These are phyloP conservation scores for Leptographium flavum DNA, from an alignment of 2,329 filamentous ascomycete genomes.

Conservation along the genomic window DNA sequence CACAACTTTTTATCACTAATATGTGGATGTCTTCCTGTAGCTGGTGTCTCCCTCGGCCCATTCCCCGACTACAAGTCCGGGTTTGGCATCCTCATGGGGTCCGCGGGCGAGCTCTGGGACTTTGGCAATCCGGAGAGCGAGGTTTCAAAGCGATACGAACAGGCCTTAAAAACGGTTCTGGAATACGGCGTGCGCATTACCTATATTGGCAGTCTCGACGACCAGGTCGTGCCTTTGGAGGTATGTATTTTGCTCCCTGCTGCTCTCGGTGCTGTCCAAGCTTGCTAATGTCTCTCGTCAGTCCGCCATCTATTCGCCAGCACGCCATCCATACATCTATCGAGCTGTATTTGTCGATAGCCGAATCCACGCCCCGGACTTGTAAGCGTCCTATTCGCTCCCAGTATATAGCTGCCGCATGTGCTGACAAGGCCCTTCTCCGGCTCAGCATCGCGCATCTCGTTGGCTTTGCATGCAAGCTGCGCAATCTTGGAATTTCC, in stretches of 20 bases:
- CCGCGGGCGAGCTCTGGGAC: conserved; percentile 88
- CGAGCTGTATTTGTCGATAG: conserved; percentile 94
- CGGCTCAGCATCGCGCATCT: conserved; percentile 59
- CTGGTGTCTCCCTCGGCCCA: conserved; percentile 84
- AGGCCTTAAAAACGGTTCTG: conserved; percentile 59
- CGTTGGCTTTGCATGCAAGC: conserved; percentile 81
- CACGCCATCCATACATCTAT: conserved; percentile 84
- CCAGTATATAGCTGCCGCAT: neutral
- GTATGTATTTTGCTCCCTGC: conserved; percentile 25
- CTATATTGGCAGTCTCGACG: conserved; percentile 89
- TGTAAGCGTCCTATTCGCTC: conserved; percentile 30
- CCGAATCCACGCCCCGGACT: conserved; percentile 80
- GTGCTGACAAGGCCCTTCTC: neutral
- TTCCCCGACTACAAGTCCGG: conserved; percentile 86
- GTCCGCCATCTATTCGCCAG: conserved; percentile 77
- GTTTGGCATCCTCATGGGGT: conserved; percentile 73
- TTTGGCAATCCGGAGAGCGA: conserved; percentile 72
- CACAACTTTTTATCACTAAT: conserved; percentile 6
- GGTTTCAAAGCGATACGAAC: conserved; percentile 69
- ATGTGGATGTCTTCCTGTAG: conserved; percentile 19
- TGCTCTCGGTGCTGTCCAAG: neutral
- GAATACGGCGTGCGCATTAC: conserved; percentile 70
- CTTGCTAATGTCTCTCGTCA: conserved; percentile 2
- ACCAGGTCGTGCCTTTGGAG: conserved; percentile 89
- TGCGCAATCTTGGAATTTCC: conserved; percentile 82